phyloP scores from a whole-genome alignment of 192 early-diverging fungal genomes.

The Backusella macrospora region DNA sequence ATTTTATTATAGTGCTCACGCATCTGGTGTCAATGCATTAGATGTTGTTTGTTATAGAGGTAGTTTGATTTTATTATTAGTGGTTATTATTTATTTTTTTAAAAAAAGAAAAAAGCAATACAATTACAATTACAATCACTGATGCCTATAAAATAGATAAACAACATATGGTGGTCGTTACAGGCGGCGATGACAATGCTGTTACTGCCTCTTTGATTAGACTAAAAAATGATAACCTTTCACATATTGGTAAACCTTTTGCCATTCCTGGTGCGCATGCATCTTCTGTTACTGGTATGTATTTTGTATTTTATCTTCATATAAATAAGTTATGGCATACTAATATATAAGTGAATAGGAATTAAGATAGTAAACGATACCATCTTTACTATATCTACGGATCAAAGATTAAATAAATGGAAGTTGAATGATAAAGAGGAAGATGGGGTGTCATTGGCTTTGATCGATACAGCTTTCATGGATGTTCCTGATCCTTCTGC shows the following conservation, averaged over 20 bases:
- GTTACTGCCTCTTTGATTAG: constrained; percentile 34
- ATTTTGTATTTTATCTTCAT: not conserved
- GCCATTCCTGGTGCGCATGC: constrained; percentile 58
- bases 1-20: constrained; percentile 36
- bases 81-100: not conserved
- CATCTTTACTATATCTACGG: constrained; percentile 61
- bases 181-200: constrained; percentile 81
- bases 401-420: constrained; percentile 73
- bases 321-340: not conserved
- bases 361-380: constrained; percentile 39
- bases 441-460: constrained; percentile 18
- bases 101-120: too few relatives aligned
- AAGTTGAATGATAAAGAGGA: constrained; percentile 25
- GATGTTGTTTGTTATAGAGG: constrained; percentile 37
- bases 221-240: not conserved
- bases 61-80: not conserved
- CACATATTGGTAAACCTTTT: constrained; percentile 22
- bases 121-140: not conserved
- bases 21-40: constrained; percentile 77
- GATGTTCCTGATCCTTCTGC: constrained; percentile 71
- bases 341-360: constrained; percentile 27
- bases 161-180: constrained; percentile 46
- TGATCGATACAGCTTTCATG: constrained; percentile 50
- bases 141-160: not conserved
- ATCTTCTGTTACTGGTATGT: constrained; percentile 68